Conservation (phyloP, 1,139 yeast genomes). For the Taphrina pruni region DNA sequence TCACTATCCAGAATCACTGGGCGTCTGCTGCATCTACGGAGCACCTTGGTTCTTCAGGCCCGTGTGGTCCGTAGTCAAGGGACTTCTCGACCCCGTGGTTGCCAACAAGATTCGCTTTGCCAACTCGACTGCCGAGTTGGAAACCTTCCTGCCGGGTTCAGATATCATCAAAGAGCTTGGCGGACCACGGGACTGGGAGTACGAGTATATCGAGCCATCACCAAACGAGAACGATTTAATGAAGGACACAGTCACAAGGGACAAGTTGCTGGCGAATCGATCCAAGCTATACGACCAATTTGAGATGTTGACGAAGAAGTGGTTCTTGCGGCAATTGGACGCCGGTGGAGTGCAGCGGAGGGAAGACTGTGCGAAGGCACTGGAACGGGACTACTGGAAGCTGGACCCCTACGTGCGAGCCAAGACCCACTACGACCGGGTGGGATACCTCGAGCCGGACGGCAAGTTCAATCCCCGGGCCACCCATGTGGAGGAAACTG, state of each 20-base stretch:
- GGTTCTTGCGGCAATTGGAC: slow-evolving; percentile 62
- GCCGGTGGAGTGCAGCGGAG: slow-evolving; percentile 57
- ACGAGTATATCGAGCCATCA: slow-evolving; percentile 63
- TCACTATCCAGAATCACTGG: slow-evolving; percentile 85
- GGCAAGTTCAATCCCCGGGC: slow-evolving; percentile 37
- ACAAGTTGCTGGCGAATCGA: slow-evolving; percentile 58
- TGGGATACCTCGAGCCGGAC: slow-evolving; percentile 51
- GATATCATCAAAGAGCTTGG: slow-evolving; percentile 69
- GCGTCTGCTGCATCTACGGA: slow-evolving; percentile 74
- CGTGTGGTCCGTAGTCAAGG: slow-evolving; percentile 81
- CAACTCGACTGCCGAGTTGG: slow-evolving; percentile 63
- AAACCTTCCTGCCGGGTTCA: slow-evolving; percentile 60
- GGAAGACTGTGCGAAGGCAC: slow-evolving; percentile 57
- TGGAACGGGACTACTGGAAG: slow-evolving; percentile 63
- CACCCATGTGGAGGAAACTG: slow-evolving; percentile 15
- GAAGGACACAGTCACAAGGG: slow-evolving; percentile 56
- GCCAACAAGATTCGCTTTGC: slow-evolving; percentile 82
- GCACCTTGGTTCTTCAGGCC: slow-evolving; percentile 92
- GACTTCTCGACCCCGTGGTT: slow-evolving; percentile 88
- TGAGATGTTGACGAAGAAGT: slow-evolving; percentile 64
- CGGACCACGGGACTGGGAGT: slow-evolving; percentile 65
- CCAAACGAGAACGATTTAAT: slow-evolving; percentile 57
- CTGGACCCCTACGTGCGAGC: slow-evolving; percentile 78
- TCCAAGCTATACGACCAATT: slow-evolving; percentile 58
- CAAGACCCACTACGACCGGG: slow-evolving; percentile 69